Evolutionary conservation across 257 asterid genomes (phyloP).

Genomic region (Ligustrum vulgare): DNA sequence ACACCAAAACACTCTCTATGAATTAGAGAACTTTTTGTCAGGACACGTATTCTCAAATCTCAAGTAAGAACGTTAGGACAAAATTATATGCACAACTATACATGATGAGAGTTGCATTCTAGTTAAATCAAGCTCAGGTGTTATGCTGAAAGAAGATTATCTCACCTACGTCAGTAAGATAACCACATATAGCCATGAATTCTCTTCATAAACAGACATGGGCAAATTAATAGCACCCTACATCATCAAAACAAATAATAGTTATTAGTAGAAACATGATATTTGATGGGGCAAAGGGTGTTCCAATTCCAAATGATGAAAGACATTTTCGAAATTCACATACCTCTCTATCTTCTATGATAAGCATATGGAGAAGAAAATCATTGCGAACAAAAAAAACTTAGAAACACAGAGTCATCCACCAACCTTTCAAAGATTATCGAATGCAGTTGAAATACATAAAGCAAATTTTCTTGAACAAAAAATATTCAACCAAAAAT

Average conservation of each 20-base stretch:
- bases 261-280: slow-evolving; percentile 19
- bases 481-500: slow-evolving; percentile 4
- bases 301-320: not conserved
- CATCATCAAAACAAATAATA: slow-evolving; percentile 29
- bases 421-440: slow-evolving; percentile 80
- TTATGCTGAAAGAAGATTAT: slow-evolving; percentile 48
- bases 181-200: slow-evolving; percentile 93
- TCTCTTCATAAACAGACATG: slow-evolving; percentile 82
- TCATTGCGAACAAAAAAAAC: slow-evolving; percentile 98
- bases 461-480: slow-evolving; percentile 17
- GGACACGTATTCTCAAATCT: not conserved
- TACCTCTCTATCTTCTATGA: slow-evolving; percentile 97
- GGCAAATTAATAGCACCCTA: slow-evolving; percentile 96
- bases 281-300: slow-evolving; percentile 2
- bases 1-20: not conserved
- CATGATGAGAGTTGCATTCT: slow-evolving; percentile 16
- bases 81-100: slow-evolving; percentile 7
- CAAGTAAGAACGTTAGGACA: slow-evolving; percentile 1
- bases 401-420: slow-evolving; percentile 91
- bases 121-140: slow-evolving; percentile 3
- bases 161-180: slow-evolving; percentile 98
- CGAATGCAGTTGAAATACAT: slow-evolving; percentile 35
- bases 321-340: slow-evolving; percentile 11
- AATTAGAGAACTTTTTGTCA: not conserved
- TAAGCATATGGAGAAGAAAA: slow-evolving; percentile 99